These are phyloP conservation scores for Lippia alba DNA, from an alignment of 305 asterid species.

Conservation along the genomic window DNA sequence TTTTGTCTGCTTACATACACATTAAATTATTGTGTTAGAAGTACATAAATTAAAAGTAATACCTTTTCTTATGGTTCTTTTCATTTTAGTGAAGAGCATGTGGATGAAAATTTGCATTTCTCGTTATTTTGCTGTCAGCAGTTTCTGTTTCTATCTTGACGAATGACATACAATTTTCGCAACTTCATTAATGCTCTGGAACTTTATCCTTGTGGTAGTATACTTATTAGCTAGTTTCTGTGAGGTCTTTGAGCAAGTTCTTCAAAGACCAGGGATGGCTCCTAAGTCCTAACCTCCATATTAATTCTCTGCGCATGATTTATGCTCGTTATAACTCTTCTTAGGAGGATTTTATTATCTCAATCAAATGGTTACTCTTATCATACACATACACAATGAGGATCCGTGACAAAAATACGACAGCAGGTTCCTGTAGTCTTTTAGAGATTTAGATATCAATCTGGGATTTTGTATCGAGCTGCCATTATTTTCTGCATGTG, in stretches of 20 bases:
- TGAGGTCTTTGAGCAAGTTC: slow-evolving; percentile 70
- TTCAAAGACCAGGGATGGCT: slow-evolving; percentile 82
- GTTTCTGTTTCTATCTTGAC: not conserved
- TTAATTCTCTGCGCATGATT: no score
- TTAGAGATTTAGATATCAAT: no score
- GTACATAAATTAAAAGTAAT: not conserved
- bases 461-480: no score
- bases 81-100: slow-evolving; percentile 4
- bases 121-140: not conserved
- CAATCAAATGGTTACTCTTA: not conserved
- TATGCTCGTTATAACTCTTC: no score
- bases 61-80: not conserved
- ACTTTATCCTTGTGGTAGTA: slow-evolving; percentile 65
- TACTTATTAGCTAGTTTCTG: slow-evolving; percentile 59
- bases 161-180: slow-evolving; percentile 57
- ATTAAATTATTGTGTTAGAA: slow-evolving; percentile 14
- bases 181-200: slow-evolving; percentile 66
- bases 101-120: not conserved
- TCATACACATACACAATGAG: not conserved
- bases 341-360: not conserved
- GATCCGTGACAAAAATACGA: no score
- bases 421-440: no score
- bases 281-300: slow-evolving; percentile 53
- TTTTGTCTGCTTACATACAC: not conserved
- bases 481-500: no score